phyloP scores from a whole-genome alignment of 1,139 yeast genomes.

The Taiozyma sp. region DNA sequence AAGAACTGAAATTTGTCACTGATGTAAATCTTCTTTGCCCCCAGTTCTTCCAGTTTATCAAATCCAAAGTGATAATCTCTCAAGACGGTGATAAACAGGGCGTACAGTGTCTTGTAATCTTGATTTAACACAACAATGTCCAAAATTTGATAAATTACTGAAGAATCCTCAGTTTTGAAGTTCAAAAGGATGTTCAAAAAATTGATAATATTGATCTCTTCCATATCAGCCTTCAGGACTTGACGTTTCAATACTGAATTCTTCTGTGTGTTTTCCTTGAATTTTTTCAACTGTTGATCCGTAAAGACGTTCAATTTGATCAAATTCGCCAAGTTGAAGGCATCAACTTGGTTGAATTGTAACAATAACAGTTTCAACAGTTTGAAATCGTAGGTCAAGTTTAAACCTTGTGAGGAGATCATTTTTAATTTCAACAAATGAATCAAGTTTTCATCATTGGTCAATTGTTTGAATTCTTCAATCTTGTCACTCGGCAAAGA shows the following conservation, averaged over 20 bases:
- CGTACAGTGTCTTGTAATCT: slow-evolving; percentile 34
- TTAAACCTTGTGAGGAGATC: slow-evolving; percentile 21
- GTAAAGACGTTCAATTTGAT: slow-evolving; percentile 26
- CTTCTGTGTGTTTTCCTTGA: slow-evolving; percentile 22
- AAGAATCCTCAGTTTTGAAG: slow-evolving; percentile 3
- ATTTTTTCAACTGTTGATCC: slow-evolving; percentile 23
- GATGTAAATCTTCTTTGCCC: slow-evolving; percentile 13
- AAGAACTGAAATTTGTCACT: slow-evolving; percentile 29
- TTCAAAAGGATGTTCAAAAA: slow-evolving; percentile 14
- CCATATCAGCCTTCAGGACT: slow-evolving; percentile 19
- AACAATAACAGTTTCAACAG: slow-evolving; percentile 19
- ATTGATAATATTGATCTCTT: slow-evolving; percentile 23
- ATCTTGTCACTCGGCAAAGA: slow-evolving; percentile 15
- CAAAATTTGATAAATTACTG: slow-evolving; percentile 15
- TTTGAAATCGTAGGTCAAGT: slow-evolving; percentile 19
- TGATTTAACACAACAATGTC: slow-evolving; percentile 17
- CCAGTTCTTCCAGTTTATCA: slow-evolving; percentile 23
- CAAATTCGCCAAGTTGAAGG: slow-evolving; percentile 23
- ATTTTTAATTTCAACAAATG: slow-evolving; percentile 22
- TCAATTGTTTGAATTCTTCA: slow-evolving; percentile 23
- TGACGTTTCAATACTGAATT: slow-evolving; percentile 21
- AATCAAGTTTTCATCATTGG: slow-evolving; percentile 25
- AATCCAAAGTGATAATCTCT: slow-evolving; percentile 47
- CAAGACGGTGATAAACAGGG: slow-evolving; percentile 33
- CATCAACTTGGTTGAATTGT: slow-evolving; percentile 19